Conservation (phyloP, 208 protist species). For the Acanthamoeba healyi region DNA sequence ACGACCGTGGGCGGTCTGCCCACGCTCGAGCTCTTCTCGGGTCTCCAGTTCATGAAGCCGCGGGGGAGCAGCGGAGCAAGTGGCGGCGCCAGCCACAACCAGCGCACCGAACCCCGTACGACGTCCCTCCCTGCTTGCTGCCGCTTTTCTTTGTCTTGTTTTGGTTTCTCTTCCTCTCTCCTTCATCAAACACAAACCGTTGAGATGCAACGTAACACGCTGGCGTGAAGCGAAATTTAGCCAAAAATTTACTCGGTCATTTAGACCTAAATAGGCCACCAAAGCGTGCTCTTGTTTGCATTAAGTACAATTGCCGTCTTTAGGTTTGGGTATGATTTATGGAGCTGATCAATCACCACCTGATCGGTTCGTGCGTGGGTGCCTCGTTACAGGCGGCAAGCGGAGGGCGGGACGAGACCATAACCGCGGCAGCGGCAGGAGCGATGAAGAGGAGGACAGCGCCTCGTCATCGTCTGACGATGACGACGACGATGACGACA, state of each 20-base stretch:
- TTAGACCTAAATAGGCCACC: too few relatives aligned
- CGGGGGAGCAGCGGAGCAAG: neutral
- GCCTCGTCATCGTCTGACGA: too few relatives aligned
- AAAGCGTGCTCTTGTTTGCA: too few relatives aligned
- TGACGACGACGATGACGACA: neutral
- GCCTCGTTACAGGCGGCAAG: neutral
- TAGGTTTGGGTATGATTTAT: too few relatives aligned
- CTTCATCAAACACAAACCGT: neutral
- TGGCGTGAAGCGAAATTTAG: neutral
- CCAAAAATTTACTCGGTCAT: too few relatives aligned
- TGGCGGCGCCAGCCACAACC: neutral
- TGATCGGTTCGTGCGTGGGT: too few relatives aligned
- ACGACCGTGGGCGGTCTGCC: neutral
- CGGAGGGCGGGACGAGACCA: neutral
- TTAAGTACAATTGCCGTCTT: too few relatives aligned
- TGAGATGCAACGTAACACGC: neutral
- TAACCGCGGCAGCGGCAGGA: neutral
- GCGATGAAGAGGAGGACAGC: neutral
- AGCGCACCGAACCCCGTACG: neutral
- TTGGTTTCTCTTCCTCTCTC: neutral
- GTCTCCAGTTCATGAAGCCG: conserved; percentile 49
- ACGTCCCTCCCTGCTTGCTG: neutral
- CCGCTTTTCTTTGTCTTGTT: neutral
- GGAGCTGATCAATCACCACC: too few relatives aligned
- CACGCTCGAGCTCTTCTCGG: conserved; percentile 51